Percentiles rank a stretch among this genome's conserved stretches.
Conservation (phyloP, 75 land plant genomes). For the Selaginella moellendorffii region DNA sequence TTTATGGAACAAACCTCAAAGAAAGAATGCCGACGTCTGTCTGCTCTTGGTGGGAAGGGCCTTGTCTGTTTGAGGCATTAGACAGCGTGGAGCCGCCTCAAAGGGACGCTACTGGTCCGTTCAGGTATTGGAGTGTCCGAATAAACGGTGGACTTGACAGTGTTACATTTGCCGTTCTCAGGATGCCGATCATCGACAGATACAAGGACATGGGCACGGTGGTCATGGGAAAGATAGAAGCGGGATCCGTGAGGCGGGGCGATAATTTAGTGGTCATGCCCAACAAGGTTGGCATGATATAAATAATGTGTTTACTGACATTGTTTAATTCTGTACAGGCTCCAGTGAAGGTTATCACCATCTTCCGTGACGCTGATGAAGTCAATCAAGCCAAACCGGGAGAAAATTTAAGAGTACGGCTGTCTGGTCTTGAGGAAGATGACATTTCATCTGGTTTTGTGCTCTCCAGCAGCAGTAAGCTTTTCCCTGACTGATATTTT, state of each 20-base stretch:
- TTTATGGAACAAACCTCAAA: conserved; percentile 65
- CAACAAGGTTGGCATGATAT: conserved; percentile 46
- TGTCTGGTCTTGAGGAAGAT: conserved; percentile 91
- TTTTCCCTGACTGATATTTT: too few species aligned
- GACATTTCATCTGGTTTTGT: conserved; percentile 88
- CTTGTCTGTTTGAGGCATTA: conserved; percentile 81
- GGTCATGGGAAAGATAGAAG: conserved; percentile 96
- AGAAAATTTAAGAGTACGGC: conserved; percentile 66
- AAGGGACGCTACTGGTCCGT: conserved; percentile 72
- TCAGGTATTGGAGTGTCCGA: conserved; percentile 42
- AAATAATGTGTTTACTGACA: neutral
- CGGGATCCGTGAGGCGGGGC: conserved; percentile 73
- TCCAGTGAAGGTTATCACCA: conserved; percentile 62
- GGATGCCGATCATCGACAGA: conserved; percentile 93
- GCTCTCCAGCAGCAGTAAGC: conserved; percentile 59
- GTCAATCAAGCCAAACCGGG: conserved; percentile 74
- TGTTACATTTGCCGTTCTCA: conserved; percentile 15
- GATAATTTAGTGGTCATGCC: conserved; percentile 82
- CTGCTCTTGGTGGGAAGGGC: conserved; percentile 86
- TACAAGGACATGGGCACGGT: conserved; percentile 97
- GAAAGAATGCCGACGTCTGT: conserved; percentile 37
- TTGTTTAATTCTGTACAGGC: conserved; percentile 27
- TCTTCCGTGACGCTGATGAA: conserved; percentile 60
- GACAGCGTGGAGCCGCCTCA: conserved; percentile 69
- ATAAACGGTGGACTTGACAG: neutral